Evolutionary conservation across 177 flowering plant species (phyloP).

Genomic region (Tripterygium wilfordii): DNA sequence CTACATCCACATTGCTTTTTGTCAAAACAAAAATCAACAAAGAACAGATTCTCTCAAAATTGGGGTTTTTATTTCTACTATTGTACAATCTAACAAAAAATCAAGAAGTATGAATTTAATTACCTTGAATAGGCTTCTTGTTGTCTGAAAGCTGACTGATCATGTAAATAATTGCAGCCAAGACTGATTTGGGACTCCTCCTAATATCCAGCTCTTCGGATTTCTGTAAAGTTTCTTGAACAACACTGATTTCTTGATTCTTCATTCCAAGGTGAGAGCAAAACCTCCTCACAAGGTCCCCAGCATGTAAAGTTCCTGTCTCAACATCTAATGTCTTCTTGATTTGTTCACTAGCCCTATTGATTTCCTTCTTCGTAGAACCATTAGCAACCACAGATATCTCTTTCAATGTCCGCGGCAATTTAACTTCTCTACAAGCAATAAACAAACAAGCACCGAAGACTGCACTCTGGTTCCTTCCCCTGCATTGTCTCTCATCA

Average conservation of each 20-base stretch:
- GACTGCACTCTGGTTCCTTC: conserved; percentile 4
- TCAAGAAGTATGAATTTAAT: background rate
- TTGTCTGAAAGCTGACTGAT: conserved; percentile 4
- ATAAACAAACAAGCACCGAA: conserved; percentile 9
- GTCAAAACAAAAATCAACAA: too few relatives aligned
- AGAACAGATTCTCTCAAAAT: too few relatives aligned
- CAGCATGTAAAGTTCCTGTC: background rate
- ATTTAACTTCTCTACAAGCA: conserved; percentile 6
- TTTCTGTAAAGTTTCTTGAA: conserved; percentile 8
- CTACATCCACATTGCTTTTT: background rate
- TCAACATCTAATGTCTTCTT: background rate
- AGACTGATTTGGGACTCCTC: conserved; percentile 10
- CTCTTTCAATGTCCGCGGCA: conserved; percentile 12
- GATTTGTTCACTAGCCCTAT: background rate
- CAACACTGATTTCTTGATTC: conserved; percentile 5
- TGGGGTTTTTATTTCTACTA: too few relatives aligned
- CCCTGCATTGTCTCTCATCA: conserved; percentile 5
- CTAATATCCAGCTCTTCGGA: conserved; percentile 10
- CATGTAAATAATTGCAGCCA: conserved; percentile 13
- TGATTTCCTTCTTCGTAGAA: conserved; percentile 5
- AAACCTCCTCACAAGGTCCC: conserved; percentile 3
- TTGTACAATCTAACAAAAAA: too few relatives aligned
- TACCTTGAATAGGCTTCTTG: conserved; percentile 1
- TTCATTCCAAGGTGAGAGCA: conserved; percentile 8
- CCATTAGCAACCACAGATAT: conserved; percentile 6